Evolutionary conservation across 345 rosid species (phyloP).

Genomic region (Citrus australasica): DNA sequence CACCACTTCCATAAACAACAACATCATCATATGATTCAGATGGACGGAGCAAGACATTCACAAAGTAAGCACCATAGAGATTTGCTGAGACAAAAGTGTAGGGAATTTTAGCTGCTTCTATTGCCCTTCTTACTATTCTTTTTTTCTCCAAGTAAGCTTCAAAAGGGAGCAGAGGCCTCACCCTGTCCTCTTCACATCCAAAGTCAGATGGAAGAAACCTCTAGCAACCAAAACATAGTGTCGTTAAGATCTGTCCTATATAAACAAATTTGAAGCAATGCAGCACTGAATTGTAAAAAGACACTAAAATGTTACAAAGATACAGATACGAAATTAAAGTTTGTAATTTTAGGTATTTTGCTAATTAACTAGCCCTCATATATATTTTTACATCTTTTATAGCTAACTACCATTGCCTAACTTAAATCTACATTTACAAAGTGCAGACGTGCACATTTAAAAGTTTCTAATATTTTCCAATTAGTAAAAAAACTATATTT

Average conservation of each 20-base stretch:
- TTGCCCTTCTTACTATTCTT: slow-evolving; percentile 35
- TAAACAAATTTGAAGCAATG: too few species aligned
- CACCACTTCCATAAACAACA: slow-evolving; percentile 31
- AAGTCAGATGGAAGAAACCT: slow-evolving; percentile 53
- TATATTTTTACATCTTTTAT: too few species aligned
- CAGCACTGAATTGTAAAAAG: too few species aligned
- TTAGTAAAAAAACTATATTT: too few species aligned
- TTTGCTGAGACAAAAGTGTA: slow-evolving; percentile 37
- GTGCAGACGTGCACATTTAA: fast-evolving
- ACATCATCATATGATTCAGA: not conserved
- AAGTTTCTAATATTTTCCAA: too few species aligned
- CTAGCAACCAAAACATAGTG: not conserved
- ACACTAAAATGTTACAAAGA: too few species aligned
- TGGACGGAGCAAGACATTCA: slow-evolving; percentile 29
- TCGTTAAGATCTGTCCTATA: too few species aligned
- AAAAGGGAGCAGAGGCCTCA: slow-evolving; percentile 33
- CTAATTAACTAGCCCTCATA: too few species aligned
- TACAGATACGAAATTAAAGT: too few species aligned
- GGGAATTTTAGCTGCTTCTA: slow-evolving; percentile 39
- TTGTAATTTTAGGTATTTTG: too few species aligned
- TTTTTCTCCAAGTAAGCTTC: slow-evolving; percentile 31
- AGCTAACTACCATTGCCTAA: too few species aligned
- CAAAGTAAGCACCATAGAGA: slow-evolving; percentile 33
- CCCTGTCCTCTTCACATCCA: slow-evolving; percentile 38
- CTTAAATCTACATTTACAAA: too few species aligned